Percentiles rank a stretch among this genome's conserved stretches.
These are phyloP conservation scores for Paragyromitra xinjiangensis DNA, from an alignment of 495 filamentous ascomycete genomes.

Conservation along the genomic window DNA sequence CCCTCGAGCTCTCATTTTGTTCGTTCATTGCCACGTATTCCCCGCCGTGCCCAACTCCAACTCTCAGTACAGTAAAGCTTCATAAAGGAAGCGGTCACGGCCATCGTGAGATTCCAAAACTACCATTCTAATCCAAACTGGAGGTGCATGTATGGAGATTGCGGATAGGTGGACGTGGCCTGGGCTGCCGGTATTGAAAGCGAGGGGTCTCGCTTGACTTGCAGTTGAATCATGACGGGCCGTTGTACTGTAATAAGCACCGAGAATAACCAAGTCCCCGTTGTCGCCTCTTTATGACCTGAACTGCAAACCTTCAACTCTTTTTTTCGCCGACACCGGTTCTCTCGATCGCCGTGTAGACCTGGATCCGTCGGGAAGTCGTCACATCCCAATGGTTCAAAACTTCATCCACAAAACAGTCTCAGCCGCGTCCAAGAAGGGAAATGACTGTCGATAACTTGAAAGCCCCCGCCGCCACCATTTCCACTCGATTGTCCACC, in stretches of 20 bases:
- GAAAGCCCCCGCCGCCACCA: conserved; percentile 41
- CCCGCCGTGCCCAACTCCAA: conserved; percentile 35
- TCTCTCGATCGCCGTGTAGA: conserved; percentile 44
- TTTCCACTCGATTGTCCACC: conserved; percentile 33
- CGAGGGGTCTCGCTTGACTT: conserved; percentile 47
- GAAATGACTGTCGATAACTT: conserved; percentile 40
- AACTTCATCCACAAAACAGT: conserved; percentile 39
- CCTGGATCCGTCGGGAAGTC: conserved; percentile 37
- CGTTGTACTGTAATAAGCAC: conserved; percentile 48
- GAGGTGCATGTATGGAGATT: conserved; percentile 34
- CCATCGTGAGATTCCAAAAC: conserved; percentile 51
- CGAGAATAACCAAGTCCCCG: conserved; percentile 38
- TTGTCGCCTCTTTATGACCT: conserved; percentile 24
- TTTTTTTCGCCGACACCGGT: conserved; percentile 30
- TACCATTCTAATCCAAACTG: conserved; percentile 45
- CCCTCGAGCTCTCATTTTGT: conserved; percentile 26
- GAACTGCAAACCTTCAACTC: conserved; percentile 23
- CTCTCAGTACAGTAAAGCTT: conserved; percentile 53
- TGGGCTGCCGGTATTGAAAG: conserved; percentile 45
- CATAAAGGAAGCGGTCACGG: conserved; percentile 48
- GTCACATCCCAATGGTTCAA: conserved; percentile 34
- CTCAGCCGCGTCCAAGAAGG: conserved; percentile 51
- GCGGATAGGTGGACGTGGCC: conserved; percentile 49
- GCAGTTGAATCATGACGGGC: conserved; percentile 51
- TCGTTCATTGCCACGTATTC: conserved; percentile 48